Evolutionary conservation across 2,329 filamentous ascomycete genomes (phyloP), one percentile per base, ranked within the genome.

Genomic region (Fusarium chaquense): DNA sequence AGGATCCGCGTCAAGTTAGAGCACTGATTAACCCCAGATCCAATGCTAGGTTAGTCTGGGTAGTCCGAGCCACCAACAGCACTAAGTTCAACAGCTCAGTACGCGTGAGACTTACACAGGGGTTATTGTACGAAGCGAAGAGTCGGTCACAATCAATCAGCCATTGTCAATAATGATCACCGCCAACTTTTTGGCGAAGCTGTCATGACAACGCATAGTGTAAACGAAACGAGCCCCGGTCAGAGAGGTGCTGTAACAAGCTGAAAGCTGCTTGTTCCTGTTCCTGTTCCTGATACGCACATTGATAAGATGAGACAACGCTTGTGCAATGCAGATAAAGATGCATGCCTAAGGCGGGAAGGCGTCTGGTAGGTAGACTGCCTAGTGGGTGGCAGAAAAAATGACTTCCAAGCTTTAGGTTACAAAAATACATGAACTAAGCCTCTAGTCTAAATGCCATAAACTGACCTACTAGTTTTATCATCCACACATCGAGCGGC

Each of bases 311-410:
- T 45, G 58, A 71, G 67, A 71, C 63, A 46, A 47, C 62, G 62
- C 53, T 63, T 68, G 62, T 62, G 55, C 20, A 28, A 65, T 58
- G 38, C 33, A 43, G 41, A 56, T 46, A 58, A 36, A 55, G 53
- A 53, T 54, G 57, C 54, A 65, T 76, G 73, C 72, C 73, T 70
- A 72, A 76, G 74, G 74, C 72, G 70, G 71, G 60, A 74, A 74
- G 65, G 74, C 50, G 58, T 61, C 54, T 24, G 26, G 22, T 35
- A 26, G 16, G 13, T 13, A 63, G 47, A 20, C 20, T 20, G 20
- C 20, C 20, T 20, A 20, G 20, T 20, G 20, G 20, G 20, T 20
- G 20, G 20, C 20, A 20, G 20, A 20, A 20, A 20, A 20, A 20
- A 20, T 20, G 20, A 20, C 20, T 3, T 20, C 20, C 20, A 20